Conservation (phyloP, 352 stramenopile genomes). For the Phytophthora cryptogea region DNA sequence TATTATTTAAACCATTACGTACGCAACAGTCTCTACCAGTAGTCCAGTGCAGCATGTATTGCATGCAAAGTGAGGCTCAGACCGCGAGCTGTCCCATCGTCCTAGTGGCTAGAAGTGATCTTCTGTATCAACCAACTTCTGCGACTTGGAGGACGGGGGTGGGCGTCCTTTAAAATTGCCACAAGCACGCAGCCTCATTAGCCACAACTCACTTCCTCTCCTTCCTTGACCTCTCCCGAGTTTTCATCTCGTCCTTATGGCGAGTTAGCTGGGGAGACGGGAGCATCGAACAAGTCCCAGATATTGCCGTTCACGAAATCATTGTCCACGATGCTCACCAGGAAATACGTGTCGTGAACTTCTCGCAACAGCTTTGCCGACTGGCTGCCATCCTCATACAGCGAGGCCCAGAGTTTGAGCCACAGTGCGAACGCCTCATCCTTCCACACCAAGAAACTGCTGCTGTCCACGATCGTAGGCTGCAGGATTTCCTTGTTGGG, state of each 20-base stretch:
- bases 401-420: constrained; percentile 94
- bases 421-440: constrained; percentile 98
- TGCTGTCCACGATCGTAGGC: constrained; percentile 98
- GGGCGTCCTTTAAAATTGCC: constrained; percentile 19
- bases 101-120: constrained; percentile 34
- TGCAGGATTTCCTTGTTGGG: constrained; percentile 96
- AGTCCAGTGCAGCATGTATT: constrained; percentile 27
- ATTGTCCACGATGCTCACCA: constrained; percentile 99
- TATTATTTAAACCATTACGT: constrained; percentile 23
- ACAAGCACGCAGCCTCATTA: constrained; percentile 20
- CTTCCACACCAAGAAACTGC: constrained; percentile 95
- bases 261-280: constrained; percentile 21
- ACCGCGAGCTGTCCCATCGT: constrained; percentile 42
- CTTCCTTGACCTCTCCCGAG: constrained; percentile 10
- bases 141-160: constrained; percentile 47
- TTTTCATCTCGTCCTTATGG: constrained; percentile 21
- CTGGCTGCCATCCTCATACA: constrained; percentile 94
- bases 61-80: constrained; percentile 23
- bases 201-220: constrained; percentile 7
- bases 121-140: constrained; percentile 36
- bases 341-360: constrained; percentile 97
- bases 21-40: constrained; percentile 13
- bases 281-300: constrained; percentile 73
- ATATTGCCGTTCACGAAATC: constrained; percentile 93
- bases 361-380: constrained; percentile 93